Percentiles rank a stretch among this genome's conserved stretches.
These are phyloP conservation scores for Panus rudis DNA, from an alignment of 768 basidiomycete species.

Conservation along the genomic window DNA sequence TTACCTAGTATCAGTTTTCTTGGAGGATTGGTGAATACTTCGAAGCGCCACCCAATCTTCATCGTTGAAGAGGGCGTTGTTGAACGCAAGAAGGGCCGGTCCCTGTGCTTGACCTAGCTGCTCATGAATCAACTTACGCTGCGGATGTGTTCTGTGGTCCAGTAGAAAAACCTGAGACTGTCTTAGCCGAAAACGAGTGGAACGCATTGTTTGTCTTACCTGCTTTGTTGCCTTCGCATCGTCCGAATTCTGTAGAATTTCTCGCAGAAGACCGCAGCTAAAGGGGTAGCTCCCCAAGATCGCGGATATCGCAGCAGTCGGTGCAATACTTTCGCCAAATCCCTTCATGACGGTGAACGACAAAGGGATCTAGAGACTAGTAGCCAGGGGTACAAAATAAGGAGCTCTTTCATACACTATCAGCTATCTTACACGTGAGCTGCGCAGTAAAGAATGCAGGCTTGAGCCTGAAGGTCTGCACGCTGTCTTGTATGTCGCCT, in stretches of 20 bases:
- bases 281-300: conserved; percentile 40
- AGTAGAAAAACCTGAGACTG: conserved; percentile 33
- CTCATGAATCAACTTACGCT: conserved; percentile 19
- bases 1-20: conserved; percentile 37
- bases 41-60: conserved; percentile 39
- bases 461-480: too few species aligned
- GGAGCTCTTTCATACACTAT: too few species aligned
- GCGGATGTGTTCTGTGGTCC: conserved; percentile 29
- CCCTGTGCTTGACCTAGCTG: conserved; percentile 30
- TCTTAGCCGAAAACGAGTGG: neutral
- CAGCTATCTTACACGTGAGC: too few species aligned
- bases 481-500: too few species aligned
- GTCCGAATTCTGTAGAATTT: conserved; percentile 43
- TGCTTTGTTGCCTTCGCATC: conserved; percentile 41
- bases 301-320: conserved; percentile 7
- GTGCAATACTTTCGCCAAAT: conserved; percentile 7
- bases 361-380: too few species aligned
- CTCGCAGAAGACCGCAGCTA: conserved; percentile 37
- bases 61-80: conserved; percentile 34
- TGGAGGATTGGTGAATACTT: conserved; percentile 39
- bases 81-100: conserved; percentile 41
- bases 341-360: too few species aligned
- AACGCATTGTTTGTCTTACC: conserved; percentile 19
- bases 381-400: too few species aligned
- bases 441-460: too few species aligned